Conservation (phyloP, 2,329 filamentous ascomycete genomes). For the Aspergillus novofumigatus region DNA sequence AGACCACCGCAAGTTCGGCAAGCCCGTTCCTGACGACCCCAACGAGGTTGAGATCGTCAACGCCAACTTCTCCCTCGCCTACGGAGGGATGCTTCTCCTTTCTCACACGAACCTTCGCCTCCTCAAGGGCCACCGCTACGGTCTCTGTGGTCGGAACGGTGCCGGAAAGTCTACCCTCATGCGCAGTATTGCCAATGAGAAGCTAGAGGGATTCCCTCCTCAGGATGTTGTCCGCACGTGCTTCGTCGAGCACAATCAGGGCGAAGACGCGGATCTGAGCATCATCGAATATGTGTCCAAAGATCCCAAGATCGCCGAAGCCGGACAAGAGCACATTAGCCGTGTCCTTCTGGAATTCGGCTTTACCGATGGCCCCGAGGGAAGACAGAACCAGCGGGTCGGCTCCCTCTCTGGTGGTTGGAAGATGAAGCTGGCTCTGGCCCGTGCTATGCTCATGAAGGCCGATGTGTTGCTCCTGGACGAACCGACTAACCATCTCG, state of each 20-base stretch:
- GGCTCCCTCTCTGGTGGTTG: conserved; percentile 95
- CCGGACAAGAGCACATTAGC: conserved; percentile 75
- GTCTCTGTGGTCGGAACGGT: conserved; percentile 93
- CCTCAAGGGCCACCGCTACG: conserved; percentile 94
- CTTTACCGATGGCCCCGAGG: conserved; percentile 84
- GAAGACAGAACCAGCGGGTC: conserved; percentile 82
- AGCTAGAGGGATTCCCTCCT: conserved; percentile 92
- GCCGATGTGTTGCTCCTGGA: conserved; percentile 96
- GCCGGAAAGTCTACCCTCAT: conserved; percentile 99
- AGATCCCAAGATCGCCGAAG: conserved; percentile 77
- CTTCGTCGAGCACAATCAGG: conserved; percentile 99
- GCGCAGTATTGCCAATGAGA: conserved; percentile 91
- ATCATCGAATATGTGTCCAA: conserved; percentile 91
- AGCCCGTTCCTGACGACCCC: conserved; percentile 80
- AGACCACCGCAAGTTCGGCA: conserved; percentile 81
- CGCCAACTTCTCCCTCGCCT: conserved; percentile 93
- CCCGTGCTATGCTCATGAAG: conserved; percentile 91
- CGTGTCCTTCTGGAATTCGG: conserved; percentile 86
- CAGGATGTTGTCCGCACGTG: conserved; percentile 91
- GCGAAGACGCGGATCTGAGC: conserved; percentile 92
- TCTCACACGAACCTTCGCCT: conserved; percentile 94
- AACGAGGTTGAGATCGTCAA: conserved; percentile 96
- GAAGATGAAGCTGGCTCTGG: conserved; percentile 99
- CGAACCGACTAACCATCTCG: conserved; percentile 98
- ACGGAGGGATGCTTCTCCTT: conserved; percentile 93